Base-by-base conservation (phyloP, 768 basidiomycete species). In the Suillus americanus region DNA sequence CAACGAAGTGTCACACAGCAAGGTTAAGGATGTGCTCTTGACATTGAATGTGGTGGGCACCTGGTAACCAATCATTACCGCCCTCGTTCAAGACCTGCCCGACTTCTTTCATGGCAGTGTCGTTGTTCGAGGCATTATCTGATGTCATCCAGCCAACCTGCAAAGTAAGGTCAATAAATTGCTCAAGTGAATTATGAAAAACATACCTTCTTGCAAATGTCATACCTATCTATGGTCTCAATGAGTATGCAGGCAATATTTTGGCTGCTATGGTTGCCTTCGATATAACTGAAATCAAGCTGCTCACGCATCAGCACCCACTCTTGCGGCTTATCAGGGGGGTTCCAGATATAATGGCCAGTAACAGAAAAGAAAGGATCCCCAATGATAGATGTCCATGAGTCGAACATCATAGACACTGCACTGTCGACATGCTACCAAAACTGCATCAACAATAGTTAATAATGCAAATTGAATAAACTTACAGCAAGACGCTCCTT, bases 301-400 rank as follows among this genome's bases (percentile, higher is more conserved):
- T 46, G 45, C 45, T 46, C 10, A 2, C 12, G 0, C 3, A 5
- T 46, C n/a, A 46, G 5, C 10, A 12, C 45, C 45, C 45, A 46
- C 10, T 46, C 10, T 3, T 3, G 45, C 4, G 45, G 45, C 45
- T 46, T 46, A 3, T 46, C n/a, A 3, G 45, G 45, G 3, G 45
- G 45, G 45, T 23, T 46, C 45, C 45, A 46, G 8, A 67, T 65
- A 59, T 69, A 70, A 43, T 70, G 70, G 18, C 38, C 40, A 16
- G 40, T 40, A 0, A 40, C 38, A 5, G 38, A 40, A 40, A 40
- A 40, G 0, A 40, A 40, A 40, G 38, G 13, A 5, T 40, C 40
- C 0, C 40, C 2, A 3, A 40, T 40, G 14, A 40, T 40, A 5
- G 40, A 40, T 5, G 16, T 40, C 40, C 40, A 40, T 16, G 14